Percentiles rank a stretch among this genome's conserved stretches.
Evolutionary conservation across 2,329 filamentous ascomycete genomes (phyloP).

Genomic region (Coccinonectria pachysandricola): DNA sequence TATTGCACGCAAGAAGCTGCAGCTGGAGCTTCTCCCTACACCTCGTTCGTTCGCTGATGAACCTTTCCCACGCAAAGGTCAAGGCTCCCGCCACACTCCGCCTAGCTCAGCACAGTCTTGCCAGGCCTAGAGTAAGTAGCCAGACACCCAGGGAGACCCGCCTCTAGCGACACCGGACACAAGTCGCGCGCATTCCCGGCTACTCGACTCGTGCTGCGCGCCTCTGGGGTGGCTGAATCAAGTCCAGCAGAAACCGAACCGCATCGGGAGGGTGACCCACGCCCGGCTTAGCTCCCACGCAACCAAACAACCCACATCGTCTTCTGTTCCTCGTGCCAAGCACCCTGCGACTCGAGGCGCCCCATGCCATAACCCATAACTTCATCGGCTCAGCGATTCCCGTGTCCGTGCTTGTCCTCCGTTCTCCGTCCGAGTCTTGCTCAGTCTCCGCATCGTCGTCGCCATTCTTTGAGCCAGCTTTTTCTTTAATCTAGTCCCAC

Average conservation of each 20-base stretch:
- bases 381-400: too few species aligned
- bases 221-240: slow-evolving; percentile 17
- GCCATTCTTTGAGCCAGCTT: background rate
- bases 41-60: too few species aligned
- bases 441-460: background rate
- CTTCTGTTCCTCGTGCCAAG: background rate
- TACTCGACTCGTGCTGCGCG: slow-evolving; percentile 11
- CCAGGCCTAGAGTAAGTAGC: too few species aligned
- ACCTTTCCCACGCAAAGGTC: slow-evolving; percentile 3
- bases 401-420: background rate
- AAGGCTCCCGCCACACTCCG: slow-evolving; percentile 1
- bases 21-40: too few species aligned
- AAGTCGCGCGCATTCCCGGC: slow-evolving; percentile 11
- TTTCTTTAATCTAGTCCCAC: too few species aligned
- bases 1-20: too few species aligned
- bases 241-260: slow-evolving; percentile 7
- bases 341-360: too few species aligned
- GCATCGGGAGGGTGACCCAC: slow-evolving; percentile 5
- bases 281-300: slow-evolving; percentile 11
- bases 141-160: background rate
- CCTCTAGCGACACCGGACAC: background rate
- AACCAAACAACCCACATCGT: slow-evolving; percentile 6
- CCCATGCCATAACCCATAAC: background rate
- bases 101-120: slow-evolving; percentile 1
- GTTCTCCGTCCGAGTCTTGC: too few species aligned